Conservation (phyloP, 2,329 filamentous ascomycete genomes). For the Colletotrichum incanum region DNA sequence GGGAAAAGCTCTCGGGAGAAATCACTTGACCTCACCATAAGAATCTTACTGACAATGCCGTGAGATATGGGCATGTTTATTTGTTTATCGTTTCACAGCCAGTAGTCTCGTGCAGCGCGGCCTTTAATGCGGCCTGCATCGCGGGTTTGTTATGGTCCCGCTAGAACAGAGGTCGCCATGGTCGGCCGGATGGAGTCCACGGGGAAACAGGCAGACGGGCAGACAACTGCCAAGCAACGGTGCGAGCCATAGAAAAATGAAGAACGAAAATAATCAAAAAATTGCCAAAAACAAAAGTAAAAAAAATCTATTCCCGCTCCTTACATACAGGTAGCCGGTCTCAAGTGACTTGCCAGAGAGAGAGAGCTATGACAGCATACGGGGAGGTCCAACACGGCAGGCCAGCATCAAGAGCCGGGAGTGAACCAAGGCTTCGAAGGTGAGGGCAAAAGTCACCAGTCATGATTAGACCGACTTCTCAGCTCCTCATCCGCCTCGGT, state of each 20-base stretch:
- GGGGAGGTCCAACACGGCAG: not conserved
- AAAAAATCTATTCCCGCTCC: not conserved
- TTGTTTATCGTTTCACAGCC: slow-evolving; percentile 37
- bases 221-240: not conserved
- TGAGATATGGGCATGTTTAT: not conserved
- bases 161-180: slow-evolving; percentile 2
- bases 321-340: slow-evolving; percentile 2
- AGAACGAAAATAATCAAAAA: not conserved
- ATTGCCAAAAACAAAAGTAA: not conserved
- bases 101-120: slow-evolving; percentile 34
- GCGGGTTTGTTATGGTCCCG: slow-evolving; percentile 25
- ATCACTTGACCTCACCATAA: slow-evolving; percentile 1
- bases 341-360: not conserved
- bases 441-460: not conserved
- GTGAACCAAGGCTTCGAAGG: not conserved
- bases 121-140: slow-evolving; percentile 36
- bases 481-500: slow-evolving; percentile 1
- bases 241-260: not conserved
- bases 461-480: slow-evolving; percentile 6
- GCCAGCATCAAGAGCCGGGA: not conserved
- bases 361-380: slow-evolving; percentile 2
- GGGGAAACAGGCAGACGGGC: not conserved
- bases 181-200: slow-evolving; percentile 1
- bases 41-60: not conserved
- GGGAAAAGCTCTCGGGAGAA: not conserved